Evolutionary conservation across 176 grass and related monocot species (phyloP).

Genomic region (Hordeum marinum): DNA sequence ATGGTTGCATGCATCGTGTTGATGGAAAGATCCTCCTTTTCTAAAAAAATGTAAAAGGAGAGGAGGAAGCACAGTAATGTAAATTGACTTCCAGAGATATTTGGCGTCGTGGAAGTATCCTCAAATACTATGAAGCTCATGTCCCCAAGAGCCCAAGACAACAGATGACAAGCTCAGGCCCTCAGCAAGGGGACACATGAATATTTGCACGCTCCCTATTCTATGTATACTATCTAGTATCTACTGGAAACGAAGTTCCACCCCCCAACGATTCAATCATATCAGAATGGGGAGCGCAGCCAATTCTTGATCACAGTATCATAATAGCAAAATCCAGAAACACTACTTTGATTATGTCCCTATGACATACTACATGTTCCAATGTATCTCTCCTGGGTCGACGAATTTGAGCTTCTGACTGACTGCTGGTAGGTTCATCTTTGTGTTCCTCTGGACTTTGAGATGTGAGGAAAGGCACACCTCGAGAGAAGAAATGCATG

Average conservation of each 20-base stretch:
- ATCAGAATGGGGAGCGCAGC: background rate
- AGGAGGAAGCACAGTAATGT: no score
- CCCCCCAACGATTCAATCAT: background rate
- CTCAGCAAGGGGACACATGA: background rate
- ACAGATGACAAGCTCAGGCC: background rate
- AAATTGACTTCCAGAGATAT: background rate
- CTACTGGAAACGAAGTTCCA: background rate
- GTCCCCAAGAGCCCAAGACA: background rate
- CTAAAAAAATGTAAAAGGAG: no score
- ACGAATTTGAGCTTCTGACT: background rate
- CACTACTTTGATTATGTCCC: background rate
- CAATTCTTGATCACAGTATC: no score
- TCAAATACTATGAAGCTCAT: background rate
- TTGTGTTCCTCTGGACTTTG: background rate
- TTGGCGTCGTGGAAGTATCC: background rate
- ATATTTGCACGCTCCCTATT: background rate
- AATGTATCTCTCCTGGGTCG: background rate
- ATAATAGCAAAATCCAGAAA: no score
- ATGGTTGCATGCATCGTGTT: no score
- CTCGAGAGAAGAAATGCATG: no score
- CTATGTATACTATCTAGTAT: no score
- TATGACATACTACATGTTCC: background rate
- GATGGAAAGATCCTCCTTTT: no score
- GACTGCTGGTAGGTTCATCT: background rate
- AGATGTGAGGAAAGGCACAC: background rate